Conservation (phyloP, 169 alveolate genomes). For the Babesia bovis region DNA sequence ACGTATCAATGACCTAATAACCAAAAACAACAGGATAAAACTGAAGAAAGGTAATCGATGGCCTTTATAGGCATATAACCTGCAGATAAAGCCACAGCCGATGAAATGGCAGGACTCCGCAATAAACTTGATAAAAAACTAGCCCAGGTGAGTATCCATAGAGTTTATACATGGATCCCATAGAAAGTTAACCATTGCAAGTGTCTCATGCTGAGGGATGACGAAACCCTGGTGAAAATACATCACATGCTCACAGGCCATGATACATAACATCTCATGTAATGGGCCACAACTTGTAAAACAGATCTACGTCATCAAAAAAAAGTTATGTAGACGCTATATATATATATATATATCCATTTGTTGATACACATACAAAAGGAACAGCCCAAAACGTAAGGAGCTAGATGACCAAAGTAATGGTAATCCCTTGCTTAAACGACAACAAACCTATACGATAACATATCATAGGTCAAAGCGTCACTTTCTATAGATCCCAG, state of each 20-base stretch:
- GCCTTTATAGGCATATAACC: background rate
- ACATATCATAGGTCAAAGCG: no score
- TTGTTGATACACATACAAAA: no score
- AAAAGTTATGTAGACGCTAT: no score
- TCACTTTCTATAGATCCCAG: no score
- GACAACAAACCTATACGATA: no score
- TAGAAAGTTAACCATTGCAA: constrained; percentile 48
- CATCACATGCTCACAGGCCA: constrained; percentile 47
- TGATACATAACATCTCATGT: constrained; percentile 2
- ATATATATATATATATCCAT: no score
- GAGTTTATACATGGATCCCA: background rate
- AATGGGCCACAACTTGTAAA: no score
- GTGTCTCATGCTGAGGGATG: constrained; percentile 32
- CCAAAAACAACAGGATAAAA: constrained; percentile 28
- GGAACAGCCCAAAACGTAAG: no score
- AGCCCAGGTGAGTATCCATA: constrained; percentile 6
- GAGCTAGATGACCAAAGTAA: no score
- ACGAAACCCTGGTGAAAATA: constrained; percentile 44
- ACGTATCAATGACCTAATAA: constrained; percentile 5
- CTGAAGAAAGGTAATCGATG: constrained; percentile 21
- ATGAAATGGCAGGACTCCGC: constrained; percentile 32
- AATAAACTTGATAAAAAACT: constrained; percentile 42
- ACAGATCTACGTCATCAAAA: no score
- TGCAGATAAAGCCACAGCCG: constrained; percentile 26
- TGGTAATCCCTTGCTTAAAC: no score